These are phyloP conservation scores for Gentiana dahurica DNA, from an alignment of 257 asterid species.

Conservation along the genomic window DNA sequence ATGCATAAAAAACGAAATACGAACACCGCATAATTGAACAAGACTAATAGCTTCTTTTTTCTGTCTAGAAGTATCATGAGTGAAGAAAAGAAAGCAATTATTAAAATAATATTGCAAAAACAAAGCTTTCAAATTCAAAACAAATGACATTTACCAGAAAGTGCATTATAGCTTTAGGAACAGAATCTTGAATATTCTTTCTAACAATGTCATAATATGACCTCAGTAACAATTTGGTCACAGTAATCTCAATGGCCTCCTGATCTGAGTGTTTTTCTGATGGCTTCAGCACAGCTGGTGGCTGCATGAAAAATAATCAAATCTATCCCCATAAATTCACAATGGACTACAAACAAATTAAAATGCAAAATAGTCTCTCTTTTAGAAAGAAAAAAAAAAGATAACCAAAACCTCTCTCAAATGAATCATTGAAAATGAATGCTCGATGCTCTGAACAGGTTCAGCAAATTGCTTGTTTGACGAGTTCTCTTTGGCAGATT, in stretches of 20 bases:
- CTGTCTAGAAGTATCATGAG: too few species aligned
- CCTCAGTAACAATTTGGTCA: constrained; percentile 52
- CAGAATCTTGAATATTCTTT: constrained; percentile 63
- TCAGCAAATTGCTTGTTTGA: constrained; percentile 24
- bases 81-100: too few species aligned
- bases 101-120: too few species aligned
- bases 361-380: background rate
- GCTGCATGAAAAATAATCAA: constrained; percentile 29
- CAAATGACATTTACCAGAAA: constrained; percentile 51
- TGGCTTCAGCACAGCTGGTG: constrained; percentile 76
- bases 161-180: constrained; percentile 94
- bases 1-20: too few species aligned
- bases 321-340: background rate
- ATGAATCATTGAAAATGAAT: constrained; percentile 53
- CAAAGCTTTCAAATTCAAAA: background rate
- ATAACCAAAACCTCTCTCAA: constrained; percentile 52
- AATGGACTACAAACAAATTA: background rate
- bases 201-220: constrained; percentile 87
- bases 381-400: background rate
- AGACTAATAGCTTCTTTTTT: too few species aligned
- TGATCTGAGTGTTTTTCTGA: constrained; percentile 64
- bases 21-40: too few species aligned
- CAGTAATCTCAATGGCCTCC: constrained; percentile 56
- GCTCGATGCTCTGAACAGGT: constrained; percentile 51
- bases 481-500: constrained; percentile 46